Percentiles rank a stretch among this genome's conserved stretches.
These are phyloP conservation scores for Pleodorina starrii DNA, from an alignment of 139 green algal genomes.

Conservation along the genomic window DNA sequence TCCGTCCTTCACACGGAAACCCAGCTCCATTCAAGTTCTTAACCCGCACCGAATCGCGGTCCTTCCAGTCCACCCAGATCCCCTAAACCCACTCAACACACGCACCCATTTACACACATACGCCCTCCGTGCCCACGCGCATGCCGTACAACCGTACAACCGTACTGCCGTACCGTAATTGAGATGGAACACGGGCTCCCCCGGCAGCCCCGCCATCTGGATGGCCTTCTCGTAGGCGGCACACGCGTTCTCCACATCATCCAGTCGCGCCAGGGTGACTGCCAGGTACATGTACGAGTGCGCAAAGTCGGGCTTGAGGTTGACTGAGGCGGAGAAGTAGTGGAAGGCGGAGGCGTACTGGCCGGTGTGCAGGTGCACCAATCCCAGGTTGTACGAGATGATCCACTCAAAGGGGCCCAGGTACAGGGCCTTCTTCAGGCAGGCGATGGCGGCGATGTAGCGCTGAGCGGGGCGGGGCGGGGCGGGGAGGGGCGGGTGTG, in stretches of 20 bases:
- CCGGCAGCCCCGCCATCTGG: constrained; percentile 67
- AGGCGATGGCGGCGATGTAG: constrained; percentile 85
- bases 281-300: constrained; percentile 84
- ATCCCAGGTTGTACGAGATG: constrained; percentile 86
- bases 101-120: too few species aligned
- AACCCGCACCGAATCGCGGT: too few species aligned
- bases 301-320: constrained; percentile 84
- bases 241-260: constrained; percentile 84
- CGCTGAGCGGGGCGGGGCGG: constrained; percentile 46
- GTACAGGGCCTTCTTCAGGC: constrained; percentile 84
- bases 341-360: constrained; percentile 87
- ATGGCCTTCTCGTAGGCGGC: constrained; percentile 82
- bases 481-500: background rate
- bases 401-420: constrained; percentile 91
- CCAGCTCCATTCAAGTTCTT: too few species aligned
- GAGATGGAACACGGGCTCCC: constrained; percentile 78
- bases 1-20: too few species aligned
- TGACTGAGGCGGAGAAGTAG: constrained; percentile 84
- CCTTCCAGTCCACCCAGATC: too few species aligned
- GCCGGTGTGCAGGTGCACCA: constrained; percentile 77
- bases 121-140: too few species aligned
- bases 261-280: constrained; percentile 68
- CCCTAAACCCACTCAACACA: too few species aligned
- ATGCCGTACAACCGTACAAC: too few species aligned
- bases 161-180: constrained; percentile 89